These are phyloP conservation scores for Fusarium sambucinum DNA, from an alignment of 2,329 filamentous ascomycete species.

Conservation along the genomic window DNA sequence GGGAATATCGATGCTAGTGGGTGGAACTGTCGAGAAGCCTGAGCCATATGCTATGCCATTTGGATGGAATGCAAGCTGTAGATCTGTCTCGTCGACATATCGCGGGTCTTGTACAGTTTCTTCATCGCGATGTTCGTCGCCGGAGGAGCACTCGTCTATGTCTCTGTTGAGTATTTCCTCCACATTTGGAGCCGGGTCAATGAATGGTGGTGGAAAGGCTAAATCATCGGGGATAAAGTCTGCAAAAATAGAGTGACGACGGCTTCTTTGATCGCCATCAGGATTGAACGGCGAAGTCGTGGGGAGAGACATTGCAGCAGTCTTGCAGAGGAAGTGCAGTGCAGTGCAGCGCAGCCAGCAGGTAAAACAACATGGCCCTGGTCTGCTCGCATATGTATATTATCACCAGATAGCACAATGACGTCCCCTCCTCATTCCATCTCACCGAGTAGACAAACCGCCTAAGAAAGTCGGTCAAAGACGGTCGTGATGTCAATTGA, in stretches of 20 bases:
- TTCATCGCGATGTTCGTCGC: conserved; percentile 26
- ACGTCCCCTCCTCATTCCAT: conserved; percentile 2
- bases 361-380: background rate
- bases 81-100: conserved; percentile 10
- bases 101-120: conserved; percentile 28
- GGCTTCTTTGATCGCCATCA: background rate
- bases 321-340: background rate
- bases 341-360: background rate
- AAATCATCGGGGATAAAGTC: conserved; percentile 40
- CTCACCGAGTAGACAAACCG: background rate
- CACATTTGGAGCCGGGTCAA: conserved; percentile 26
- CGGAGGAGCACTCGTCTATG: conserved; percentile 43
- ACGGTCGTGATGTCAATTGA: conserved; percentile 37
- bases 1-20: conserved; percentile 33
- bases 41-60: conserved; percentile 33
- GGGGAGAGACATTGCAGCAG: conserved; percentile 19
- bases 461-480: conserved; percentile 25
- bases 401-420: conserved; percentile 5
- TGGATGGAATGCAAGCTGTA: conserved; percentile 41
- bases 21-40: conserved; percentile 38
- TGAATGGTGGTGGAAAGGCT: conserved; percentile 24
- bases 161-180: conserved; percentile 38
- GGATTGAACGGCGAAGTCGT: conserved; percentile 26
- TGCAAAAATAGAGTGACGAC: conserved; percentile 42
- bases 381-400: background rate